These are phyloP conservation scores for Pneumocystis oryctolagi DNA, from an alignment of 1,139 yeast genomes.

Conservation along the genomic window DNA sequence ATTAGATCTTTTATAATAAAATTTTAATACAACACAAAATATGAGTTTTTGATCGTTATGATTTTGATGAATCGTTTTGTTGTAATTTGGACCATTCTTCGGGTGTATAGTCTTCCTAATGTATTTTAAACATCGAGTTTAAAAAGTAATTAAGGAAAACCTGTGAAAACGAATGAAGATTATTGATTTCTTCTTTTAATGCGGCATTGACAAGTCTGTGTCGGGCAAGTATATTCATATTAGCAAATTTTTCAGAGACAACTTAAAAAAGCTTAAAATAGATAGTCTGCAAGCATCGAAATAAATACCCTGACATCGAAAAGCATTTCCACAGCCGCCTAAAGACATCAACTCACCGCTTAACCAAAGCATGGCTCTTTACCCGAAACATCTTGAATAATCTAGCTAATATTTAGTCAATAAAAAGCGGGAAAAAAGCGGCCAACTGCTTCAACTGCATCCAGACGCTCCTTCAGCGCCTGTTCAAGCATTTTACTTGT, in stretches of 20 bases:
- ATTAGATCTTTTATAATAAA: conserved; percentile 39
- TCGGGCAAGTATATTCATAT: neutral
- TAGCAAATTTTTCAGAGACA: neutral
- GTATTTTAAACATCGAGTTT: neutral
- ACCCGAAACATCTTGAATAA: conserved; percentile 2
- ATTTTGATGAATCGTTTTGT: neutral
- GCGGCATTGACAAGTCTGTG: neutral
- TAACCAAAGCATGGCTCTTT: neutral
- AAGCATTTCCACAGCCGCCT: conserved; percentile 1
- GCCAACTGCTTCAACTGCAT: neutral
- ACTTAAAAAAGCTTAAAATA: neutral
- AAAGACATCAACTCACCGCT: neutral
- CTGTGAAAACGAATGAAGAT: neutral
- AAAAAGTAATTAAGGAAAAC: neutral
- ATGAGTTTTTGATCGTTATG: neutral
- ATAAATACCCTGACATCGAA: neutral
- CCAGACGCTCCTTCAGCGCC: neutral
- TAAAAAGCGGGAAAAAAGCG: neutral
- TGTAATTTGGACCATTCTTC: neutral
- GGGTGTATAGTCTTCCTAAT: neutral
- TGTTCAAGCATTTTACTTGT: neutral
- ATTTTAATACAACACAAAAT: neutral
- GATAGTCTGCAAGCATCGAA: neutral
- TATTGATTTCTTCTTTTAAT: neutral
- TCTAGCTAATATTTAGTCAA: neutral